These are phyloP conservation scores for Potentilla sterilis DNA, from an alignment of 306 rosid genomes.

Conservation along the genomic window DNA sequence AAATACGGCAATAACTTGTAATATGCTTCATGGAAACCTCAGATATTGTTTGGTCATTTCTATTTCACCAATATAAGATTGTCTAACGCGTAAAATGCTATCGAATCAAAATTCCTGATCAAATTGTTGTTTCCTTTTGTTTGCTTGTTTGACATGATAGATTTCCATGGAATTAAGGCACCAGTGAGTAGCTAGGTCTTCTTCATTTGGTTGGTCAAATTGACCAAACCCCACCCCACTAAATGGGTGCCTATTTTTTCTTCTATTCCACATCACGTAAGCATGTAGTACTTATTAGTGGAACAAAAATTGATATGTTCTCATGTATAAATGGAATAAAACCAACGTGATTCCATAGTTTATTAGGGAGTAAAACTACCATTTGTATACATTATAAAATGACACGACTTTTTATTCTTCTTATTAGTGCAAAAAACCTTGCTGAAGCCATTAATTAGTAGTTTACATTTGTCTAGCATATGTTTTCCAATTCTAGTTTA, in stretches of 20 bases:
- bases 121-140: neutral
- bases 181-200: neutral
- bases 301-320: neutral
- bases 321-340: too few species aligned
- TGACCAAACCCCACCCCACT: constrained; percentile 1
- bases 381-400: too few species aligned
- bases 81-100: constrained; percentile 4
- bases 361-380: too few species aligned
- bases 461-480: too few species aligned
- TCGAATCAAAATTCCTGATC: neutral
- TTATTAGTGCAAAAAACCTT: too few species aligned
- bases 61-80: neutral
- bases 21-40: too few species aligned
- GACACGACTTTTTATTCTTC: too few species aligned
- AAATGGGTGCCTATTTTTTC: neutral
- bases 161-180: neutral
- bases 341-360: neutral
- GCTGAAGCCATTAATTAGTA: too few species aligned
- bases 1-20: neutral
- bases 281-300: neutral
- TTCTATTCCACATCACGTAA: neutral
- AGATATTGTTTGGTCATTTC: neutral
- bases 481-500: too few species aligned
- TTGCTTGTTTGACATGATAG: constrained; percentile 1
- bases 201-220: neutral